Base-by-base conservation (phyloP, 164 flowering plant genomes). In the Magnolia sinica region DNA sequence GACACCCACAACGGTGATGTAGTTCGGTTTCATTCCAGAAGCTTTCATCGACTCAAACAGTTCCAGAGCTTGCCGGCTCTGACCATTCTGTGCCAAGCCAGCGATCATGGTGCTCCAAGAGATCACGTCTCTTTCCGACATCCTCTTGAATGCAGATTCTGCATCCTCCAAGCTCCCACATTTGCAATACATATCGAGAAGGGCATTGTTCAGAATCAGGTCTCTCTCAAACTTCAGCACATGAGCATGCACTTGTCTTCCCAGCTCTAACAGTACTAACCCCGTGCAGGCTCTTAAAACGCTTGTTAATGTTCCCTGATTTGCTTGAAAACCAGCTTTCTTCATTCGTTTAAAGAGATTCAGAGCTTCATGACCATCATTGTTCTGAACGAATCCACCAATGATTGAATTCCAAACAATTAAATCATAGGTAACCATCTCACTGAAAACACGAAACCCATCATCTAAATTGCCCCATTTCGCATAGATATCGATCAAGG, bases 61-160 rank as follows among this genome's bases (percentile, higher is more conserved):
- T 10, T 82, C 64, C 51, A 95, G 73, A 1, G 97, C 97, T 76
- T 90, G 88, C 64, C 50, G 6, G 75, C 92, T 91, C 79, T 78
- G 87, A 27, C 98, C 98, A 81, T 92, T 93, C 74, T 93, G 97
- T 3, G 97, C 97, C 66, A 91, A 81, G 19, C 97, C 97, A 20
- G 89, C 82, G 73, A 95, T 89, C 98, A 95, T 93, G 13, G 97
- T 91, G 85, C 93, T 93, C 97, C 97, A 95, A 24, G 97, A 91
- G 72, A 91, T 89, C 50, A 93, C 97, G 78, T 95, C 95, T 83
- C 72, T 90, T 74, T 84, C 83, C 8, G 24, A 66, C 95, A 93
- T 93, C 58, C 81, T 79, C 73, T 13, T 50, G 59, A 93, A 95
- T 72, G 79, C 78, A 31, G 37, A 45, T 7, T 86, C 77, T 20